Conservation (phyloP, 805 yeast species). For the Metschnikowia arizonensis region DNA sequence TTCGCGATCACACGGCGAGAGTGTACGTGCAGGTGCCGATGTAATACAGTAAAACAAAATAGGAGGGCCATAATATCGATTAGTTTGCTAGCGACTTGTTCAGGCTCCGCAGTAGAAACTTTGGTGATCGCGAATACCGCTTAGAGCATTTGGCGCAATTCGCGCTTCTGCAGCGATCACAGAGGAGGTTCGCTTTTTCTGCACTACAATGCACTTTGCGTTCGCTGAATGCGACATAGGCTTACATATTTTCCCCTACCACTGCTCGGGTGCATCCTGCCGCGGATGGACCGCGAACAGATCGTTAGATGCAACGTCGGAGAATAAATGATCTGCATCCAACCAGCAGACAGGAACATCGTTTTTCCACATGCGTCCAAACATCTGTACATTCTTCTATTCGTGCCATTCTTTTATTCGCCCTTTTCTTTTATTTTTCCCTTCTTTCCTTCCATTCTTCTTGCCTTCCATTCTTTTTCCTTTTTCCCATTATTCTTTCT, state of each 20-base stretch:
- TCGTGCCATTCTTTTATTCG: background rate
- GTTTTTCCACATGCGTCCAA: background rate
- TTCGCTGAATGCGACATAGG: background rate
- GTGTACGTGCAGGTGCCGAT: background rate
- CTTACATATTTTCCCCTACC: background rate
- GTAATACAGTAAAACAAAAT: background rate
- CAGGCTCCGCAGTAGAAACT: background rate
- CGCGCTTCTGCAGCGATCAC: background rate
- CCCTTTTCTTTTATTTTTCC: background rate
- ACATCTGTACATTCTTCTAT: background rate
- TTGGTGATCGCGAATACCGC: background rate
- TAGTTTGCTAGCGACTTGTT: background rate
- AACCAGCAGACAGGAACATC: background rate
- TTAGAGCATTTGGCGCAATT: background rate
- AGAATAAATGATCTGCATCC: background rate
- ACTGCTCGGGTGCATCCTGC: background rate
- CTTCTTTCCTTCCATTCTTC: background rate
- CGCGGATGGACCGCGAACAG: background rate
- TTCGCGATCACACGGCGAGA: constrained; percentile 1
- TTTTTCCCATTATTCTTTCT: background rate
- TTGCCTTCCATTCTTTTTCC: background rate
- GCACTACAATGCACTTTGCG: background rate
- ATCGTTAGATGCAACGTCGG: constrained; percentile 1
- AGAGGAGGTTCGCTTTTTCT: background rate
- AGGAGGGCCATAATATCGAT: background rate